Evolutionary conservation across 2,329 filamentous ascomycete genomes (phyloP).

Genomic region (Penicillium aurantiogriseum): DNA sequence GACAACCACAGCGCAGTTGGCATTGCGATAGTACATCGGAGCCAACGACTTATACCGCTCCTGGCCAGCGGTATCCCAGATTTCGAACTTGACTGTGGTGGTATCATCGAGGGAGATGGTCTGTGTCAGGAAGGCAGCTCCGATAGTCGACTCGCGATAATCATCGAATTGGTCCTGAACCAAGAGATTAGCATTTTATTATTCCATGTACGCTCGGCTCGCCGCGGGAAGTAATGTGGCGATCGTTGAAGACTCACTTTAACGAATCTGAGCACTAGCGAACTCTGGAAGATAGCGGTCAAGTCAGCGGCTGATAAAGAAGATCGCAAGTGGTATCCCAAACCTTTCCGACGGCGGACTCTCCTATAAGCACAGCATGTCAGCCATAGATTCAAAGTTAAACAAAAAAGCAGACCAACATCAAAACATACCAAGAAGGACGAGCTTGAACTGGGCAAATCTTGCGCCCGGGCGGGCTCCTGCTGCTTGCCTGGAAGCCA

Average conservation of each 20-base stretch:
- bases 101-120: conserved; percentile 97
- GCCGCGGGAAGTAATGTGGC: neutral
- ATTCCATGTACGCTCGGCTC: neutral
- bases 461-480: conserved; percentile 66
- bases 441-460: conserved; percentile 99
- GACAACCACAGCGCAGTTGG: conserved; percentile 97
- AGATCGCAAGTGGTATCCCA: conserved; percentile 15
- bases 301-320: conserved; percentile 30
- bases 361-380: conserved; percentile 59
- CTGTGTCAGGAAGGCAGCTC: conserved; percentile 97
- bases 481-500: conserved; percentile 84
- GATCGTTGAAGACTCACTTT: conserved; percentile 64
- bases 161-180: conserved; percentile 95
- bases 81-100: conserved; percentile 99
- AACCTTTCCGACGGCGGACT: conserved; percentile 98
- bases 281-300: conserved; percentile 65
- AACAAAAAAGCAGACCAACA: neutral
- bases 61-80: conserved; percentile 98
- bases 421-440: conserved; percentile 75
- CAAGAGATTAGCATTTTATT: conserved; percentile 10
- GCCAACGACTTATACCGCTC: conserved; percentile 98
- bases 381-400: conserved; percentile 7
- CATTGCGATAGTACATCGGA: conserved; percentile 99
- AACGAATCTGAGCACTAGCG: conserved; percentile 94
- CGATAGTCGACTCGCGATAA: conserved; percentile 96